These are phyloP conservation scores for Lagenaria siceraria DNA, from an alignment of 306 rosid genomes.

Conservation along the genomic window DNA sequence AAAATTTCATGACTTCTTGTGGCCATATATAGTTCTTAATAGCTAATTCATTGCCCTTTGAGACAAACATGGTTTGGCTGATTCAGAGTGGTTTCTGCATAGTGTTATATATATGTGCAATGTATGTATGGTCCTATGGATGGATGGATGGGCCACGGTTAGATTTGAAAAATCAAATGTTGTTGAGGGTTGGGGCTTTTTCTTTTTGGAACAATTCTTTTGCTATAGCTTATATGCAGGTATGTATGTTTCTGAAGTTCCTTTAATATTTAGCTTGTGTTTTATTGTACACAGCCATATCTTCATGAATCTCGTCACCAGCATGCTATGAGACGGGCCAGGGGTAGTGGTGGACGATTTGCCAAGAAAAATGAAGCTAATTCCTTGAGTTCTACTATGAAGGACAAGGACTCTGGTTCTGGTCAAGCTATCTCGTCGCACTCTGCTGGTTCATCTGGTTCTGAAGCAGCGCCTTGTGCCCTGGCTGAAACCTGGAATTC, in stretches of 20 bases:
- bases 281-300: constrained; percentile 54
- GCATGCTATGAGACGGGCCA: constrained; percentile 95
- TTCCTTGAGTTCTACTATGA: constrained; percentile 25
- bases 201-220: not conserved
- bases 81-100: not conserved
- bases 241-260: not conserved
- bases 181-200: not conserved
- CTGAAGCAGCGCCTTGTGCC: constrained; percentile 55
- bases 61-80: not conserved
- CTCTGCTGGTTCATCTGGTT: constrained; percentile 76
- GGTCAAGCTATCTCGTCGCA: constrained; percentile 58
- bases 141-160: not conserved
- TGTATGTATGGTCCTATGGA: too few species aligned
- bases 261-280: constrained; percentile 15
- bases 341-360: constrained; percentile 92
- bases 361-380: constrained; percentile 55
- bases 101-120: not conserved
- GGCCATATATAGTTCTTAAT: not conserved
- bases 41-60: not conserved
- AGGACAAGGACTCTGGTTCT: constrained; percentile 38
- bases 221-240: not conserved
- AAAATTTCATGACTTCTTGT: not conserved
- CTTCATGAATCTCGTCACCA: constrained; percentile 97
- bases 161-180: not conserved
- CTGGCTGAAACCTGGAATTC: constrained; percentile 74